Base-by-base conservation (phyloP, 2,329 filamentous ascomycete species). In the Ceratocystiopsis sp. region DNA sequence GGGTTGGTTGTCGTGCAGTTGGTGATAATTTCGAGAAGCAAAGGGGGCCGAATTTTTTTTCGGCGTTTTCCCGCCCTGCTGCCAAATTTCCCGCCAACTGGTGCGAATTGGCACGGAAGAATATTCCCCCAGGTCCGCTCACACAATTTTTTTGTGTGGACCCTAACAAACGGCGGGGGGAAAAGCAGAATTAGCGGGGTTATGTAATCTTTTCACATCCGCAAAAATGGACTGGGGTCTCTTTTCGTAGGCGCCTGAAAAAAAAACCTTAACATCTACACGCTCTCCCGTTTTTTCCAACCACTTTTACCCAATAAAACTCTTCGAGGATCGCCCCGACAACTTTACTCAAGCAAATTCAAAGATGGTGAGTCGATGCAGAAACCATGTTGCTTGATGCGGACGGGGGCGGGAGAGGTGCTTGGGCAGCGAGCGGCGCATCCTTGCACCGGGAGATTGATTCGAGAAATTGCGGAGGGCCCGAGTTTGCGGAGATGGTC, bases 251-350 rank as follows among this genome's bases (percentile, higher is more conserved):
- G 17, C 18, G 37, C 8, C 14, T 8, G 13, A 38, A 19, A 38
- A 38, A 16, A 36, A 41, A 42, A 40, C 36, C 10, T 11, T 11
- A 29, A 38, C 29, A 46, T 42, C 38, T 35, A 35, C 44, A 43
- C 34, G 21, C 36, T 40, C 37, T 18, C 38, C 18, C 39, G 40
- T 45, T 43, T 39, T 38, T 34, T 37, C 14, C 43, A 43, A 44
- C 34, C 25, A 33, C 37, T 14, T 41, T 44, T 38, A 50, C 53
- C 53, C 50, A 47, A 55, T 52, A 57, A 51, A 49, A 56, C 71
- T 75, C 73, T 77, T 77, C 73, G 73, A 77, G 73, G 73, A 77
- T 76, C 71, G 71, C 66, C 62, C 69, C 71, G 72, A 71, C 72
- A 69, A 59, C 61, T 55, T 59, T 57, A 29, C 25, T 7, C 25